A percentile compares a stretch with the other conserved stretches of the same genome.
These are phyloP conservation scores for Pisolithus albus DNA, from an alignment of 768 basidiomycete genomes.

Conservation along the genomic window DNA sequence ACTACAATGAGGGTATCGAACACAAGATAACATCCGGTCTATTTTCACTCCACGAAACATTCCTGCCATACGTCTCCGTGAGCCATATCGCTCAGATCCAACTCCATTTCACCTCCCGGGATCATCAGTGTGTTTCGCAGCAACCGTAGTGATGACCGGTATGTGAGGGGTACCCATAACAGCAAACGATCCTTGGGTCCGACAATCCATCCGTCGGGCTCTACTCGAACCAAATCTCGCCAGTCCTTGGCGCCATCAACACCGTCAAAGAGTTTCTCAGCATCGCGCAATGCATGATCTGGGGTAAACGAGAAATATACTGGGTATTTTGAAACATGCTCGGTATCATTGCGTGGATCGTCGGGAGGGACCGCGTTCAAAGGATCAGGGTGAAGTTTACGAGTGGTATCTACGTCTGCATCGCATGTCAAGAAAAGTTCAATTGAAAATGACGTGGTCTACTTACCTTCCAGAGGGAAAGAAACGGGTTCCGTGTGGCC, in stretches of 20 bases:
- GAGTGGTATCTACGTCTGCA: too few relatives aligned
- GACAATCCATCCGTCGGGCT: slow-evolving; percentile 2
- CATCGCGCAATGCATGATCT: not conserved
- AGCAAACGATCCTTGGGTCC: not conserved
- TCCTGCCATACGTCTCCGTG: not conserved
- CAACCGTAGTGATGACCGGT: not conserved
- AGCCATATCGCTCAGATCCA: slow-evolving; percentile 4
- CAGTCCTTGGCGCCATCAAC: not conserved
- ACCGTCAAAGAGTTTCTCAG: not conserved
- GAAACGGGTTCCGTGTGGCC: not conserved
- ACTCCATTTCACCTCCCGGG: not conserved
- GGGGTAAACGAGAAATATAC: not conserved
- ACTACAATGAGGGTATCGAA: not conserved
- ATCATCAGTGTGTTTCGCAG: not conserved
- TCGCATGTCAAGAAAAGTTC: not conserved
- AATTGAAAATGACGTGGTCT: not conserved
- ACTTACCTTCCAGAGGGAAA: not conserved
- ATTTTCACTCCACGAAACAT: too few relatives aligned
- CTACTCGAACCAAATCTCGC: not conserved
- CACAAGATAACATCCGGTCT: too few relatives aligned
- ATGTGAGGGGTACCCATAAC: slow-evolving; percentile 5
- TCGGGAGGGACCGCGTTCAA: too few relatives aligned
- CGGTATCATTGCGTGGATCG: not conserved
- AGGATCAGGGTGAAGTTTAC: too few relatives aligned
- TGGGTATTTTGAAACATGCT: not conserved